Evolutionary conservation across 441 rosid species (phyloP).

Genomic region (Arabidopsis hybrid): DNA sequence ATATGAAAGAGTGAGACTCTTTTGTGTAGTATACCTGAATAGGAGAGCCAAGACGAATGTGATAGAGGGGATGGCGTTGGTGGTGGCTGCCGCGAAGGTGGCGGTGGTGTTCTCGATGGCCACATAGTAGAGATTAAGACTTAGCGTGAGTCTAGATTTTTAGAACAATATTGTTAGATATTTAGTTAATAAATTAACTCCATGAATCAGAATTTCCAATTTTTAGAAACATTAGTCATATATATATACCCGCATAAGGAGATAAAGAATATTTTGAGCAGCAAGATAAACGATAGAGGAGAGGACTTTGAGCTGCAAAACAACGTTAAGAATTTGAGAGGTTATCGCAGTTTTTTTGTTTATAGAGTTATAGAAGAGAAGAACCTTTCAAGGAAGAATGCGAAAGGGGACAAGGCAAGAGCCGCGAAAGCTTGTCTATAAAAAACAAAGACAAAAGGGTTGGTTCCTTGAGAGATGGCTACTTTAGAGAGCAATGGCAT

Average conservation of each 20-base stretch:
- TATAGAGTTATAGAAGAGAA: not conserved
- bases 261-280: slow-evolving; percentile 72
- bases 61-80: slow-evolving; percentile 79
- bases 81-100: slow-evolving; percentile 86
- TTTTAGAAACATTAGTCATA: slow-evolving; percentile 2
- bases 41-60: slow-evolving; percentile 68
- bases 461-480: slow-evolving; percentile 75
- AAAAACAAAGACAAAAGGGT: slow-evolving; percentile 76
- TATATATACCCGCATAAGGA: slow-evolving; percentile 73
- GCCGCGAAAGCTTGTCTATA: slow-evolving; percentile 77
- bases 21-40: slow-evolving; percentile 51
- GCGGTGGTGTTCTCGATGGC: slow-evolving; percentile 80
- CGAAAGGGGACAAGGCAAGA: slow-evolving; percentile 67
- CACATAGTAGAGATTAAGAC: slow-evolving; percentile 68
- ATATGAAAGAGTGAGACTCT: not conserved
- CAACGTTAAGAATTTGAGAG: not conserved
- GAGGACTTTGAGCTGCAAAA: slow-evolving; percentile 59
- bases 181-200: not conserved
- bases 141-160: slow-evolving; percentile 61
- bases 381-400: slow-evolving; percentile 79
- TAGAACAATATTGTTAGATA: slow-evolving; percentile 11
- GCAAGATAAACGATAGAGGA: slow-evolving; percentile 57
- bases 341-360: not conserved
- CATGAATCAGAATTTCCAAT: not conserved
- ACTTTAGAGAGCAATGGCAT: slow-evolving; percentile 83